Base-by-base conservation (phyloP, 116 monocot species). In the Zostera marina region DNA sequence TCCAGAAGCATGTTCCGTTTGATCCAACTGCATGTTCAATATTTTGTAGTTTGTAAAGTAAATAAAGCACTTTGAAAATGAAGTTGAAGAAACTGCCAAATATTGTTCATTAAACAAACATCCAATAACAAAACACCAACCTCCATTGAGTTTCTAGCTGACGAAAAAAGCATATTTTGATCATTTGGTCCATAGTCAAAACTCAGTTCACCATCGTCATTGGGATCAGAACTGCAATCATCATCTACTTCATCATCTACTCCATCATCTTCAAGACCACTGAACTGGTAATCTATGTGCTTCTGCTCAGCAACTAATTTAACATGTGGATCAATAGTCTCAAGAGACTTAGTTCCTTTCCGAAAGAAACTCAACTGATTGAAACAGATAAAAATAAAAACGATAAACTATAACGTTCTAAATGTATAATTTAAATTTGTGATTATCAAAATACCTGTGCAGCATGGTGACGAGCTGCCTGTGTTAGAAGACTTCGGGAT, bases 401-500 rank as follows among this genome's bases (percentile, higher is more conserved):
- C 7, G n/a, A 55, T 52, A 40, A 52, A 41, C 19, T 42, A 59
- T 14, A 2, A 15, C 61, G 26, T 24, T 9, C 6, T n/a, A 41
- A 47, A 47, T 47, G 16, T 14, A 49, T 5, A 47, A 17, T 8
- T 12, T 13, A 4, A 62, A 58, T 1, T 13, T 52, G 3, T 47
- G 14, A 24, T 14, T 52, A n/a, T 42, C 22, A 38, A 52, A 21
- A 16, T 22, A 96, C 98, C 98, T 98, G 98, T 20, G 98, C 80
- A 64, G 90, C 80, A 89, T 98, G 80, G 59, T 98, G 98, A 23
- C 90, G 75, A 71, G 83, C 80, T 66, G 98, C 85, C 64, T 98
- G 98, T 16, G 85, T 98, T 14, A 98, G 62, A 64, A 98, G 79
- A 73, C 98, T 98, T 41, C 75, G 77, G 52, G 78, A 90, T 25